A percentile compares a stretch with the other conserved stretches of the same genome.
These are phyloP conservation scores for Puccinia coronata DNA, from an alignment of 1,284 basidiomycete species.

Conservation along the genomic window DNA sequence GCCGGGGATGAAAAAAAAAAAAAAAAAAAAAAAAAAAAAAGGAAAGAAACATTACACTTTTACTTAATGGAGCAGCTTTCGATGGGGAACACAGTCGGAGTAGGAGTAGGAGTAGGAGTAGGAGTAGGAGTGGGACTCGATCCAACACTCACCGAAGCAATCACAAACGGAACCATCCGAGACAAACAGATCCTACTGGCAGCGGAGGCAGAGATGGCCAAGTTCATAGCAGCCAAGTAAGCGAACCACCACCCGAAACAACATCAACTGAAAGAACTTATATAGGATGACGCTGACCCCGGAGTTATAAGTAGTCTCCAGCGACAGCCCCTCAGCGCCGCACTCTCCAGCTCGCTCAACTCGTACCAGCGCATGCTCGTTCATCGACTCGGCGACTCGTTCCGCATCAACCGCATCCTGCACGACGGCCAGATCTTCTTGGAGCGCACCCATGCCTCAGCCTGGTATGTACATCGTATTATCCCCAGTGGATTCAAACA, in stretches of 20 bases:
- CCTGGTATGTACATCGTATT: slow-evolving; percentile 9
- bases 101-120: not conserved
- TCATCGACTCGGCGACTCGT: slow-evolving; percentile 46
- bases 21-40: not conserved
- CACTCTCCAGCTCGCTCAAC: slow-evolving; percentile 40
- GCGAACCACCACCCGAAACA: not conserved
- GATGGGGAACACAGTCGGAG: too few species aligned
- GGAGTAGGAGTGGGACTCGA: not conserved
- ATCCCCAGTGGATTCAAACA: not conserved
- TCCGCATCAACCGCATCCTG: slow-evolving; percentile 33
- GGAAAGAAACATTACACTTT: not conserved
- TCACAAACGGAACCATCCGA: slow-evolving; percentile 35
- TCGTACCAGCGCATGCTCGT: slow-evolving; percentile 49
- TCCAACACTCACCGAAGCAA: slow-evolving; percentile 31
- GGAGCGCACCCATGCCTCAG: slow-evolving; percentile 17
- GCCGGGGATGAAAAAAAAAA: too few species aligned
- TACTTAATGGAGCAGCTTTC: not conserved
- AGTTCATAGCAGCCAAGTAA: slow-evolving; percentile 33
- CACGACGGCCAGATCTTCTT: slow-evolving; percentile 39
- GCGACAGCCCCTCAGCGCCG: slow-evolving; percentile 26
- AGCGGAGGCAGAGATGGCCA: slow-evolving; percentile 39
- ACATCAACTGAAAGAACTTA: not conserved
- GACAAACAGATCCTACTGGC: slow-evolving; percentile 42
- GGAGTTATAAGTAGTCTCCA: not conserved
- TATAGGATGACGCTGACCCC: too few species aligned